These are phyloP conservation scores for Cladosporium sp. DNA, from an alignment of 2,329 filamentous ascomycete species.

Conservation along the genomic window DNA sequence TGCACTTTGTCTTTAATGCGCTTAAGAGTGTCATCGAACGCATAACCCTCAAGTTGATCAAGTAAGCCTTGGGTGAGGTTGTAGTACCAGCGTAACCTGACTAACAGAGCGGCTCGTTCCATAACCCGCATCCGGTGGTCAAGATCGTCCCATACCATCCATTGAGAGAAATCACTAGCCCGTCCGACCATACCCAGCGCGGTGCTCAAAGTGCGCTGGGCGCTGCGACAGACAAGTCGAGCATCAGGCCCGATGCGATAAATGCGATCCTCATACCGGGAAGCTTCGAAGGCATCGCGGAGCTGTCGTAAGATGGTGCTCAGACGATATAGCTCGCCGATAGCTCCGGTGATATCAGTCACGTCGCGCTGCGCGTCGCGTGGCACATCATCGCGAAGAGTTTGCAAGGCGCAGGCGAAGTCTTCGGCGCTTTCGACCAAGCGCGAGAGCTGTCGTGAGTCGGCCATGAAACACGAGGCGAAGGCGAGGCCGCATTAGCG, in stretches of 20 bases:
- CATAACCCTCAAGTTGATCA: neutral
- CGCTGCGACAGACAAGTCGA: slow-evolving; percentile 44
- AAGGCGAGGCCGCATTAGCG: slow-evolving; percentile 2
- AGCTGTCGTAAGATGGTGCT: slow-evolving; percentile 48
- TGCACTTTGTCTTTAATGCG: slow-evolving; percentile 8
- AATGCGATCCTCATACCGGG: slow-evolving; percentile 36
- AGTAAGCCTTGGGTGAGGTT: slow-evolving; percentile 42
- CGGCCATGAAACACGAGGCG: slow-evolving; percentile 5
- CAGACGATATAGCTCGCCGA: slow-evolving; percentile 53
- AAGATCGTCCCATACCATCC: slow-evolving; percentile 50
- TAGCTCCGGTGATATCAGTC: slow-evolving; percentile 50
- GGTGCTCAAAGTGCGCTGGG: slow-evolving; percentile 50
- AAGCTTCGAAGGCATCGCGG: slow-evolving; percentile 40
- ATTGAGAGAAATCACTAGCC: slow-evolving; percentile 36
- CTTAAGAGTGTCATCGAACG: neutral
- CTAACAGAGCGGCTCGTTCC: slow-evolving; percentile 42
- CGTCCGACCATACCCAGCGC: slow-evolving; percentile 45
- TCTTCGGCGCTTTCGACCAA: slow-evolving; percentile 50
- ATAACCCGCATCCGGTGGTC: slow-evolving; percentile 44
- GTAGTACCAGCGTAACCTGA: slow-evolving; percentile 49
- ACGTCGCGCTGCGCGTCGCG: slow-evolving; percentile 35
- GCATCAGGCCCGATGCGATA: slow-evolving; percentile 44
- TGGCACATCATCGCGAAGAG: slow-evolving; percentile 38
- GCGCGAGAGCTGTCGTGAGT: slow-evolving; percentile 25
- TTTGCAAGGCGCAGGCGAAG: slow-evolving; percentile 47